Conservation (phyloP, 2,329 filamentous ascomycete genomes). For the Elsinoe ampelina region DNA sequence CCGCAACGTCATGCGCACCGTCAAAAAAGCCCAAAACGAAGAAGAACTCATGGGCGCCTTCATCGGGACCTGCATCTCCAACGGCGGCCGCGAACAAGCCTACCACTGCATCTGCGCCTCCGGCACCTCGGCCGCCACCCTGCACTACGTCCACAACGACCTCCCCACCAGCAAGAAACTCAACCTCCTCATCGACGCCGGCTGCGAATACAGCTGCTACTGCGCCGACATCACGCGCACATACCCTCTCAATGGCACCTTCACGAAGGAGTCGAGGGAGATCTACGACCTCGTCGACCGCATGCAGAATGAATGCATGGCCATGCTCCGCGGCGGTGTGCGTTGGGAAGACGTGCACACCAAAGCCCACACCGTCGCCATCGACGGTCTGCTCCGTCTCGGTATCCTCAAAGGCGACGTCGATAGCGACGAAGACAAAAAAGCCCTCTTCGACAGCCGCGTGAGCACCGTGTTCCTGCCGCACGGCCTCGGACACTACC, state of each 20-base stretch:
- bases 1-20: constrained; percentile 55
- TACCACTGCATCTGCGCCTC: constrained; percentile 80
- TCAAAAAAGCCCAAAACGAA: constrained; percentile 62
- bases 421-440: constrained; percentile 35
- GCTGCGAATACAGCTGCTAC: constrained; percentile 46
- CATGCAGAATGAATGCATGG: constrained; percentile 77
- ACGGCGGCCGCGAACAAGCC: constrained; percentile 71
- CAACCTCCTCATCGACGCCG: constrained; percentile 76
- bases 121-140: constrained; percentile 69
- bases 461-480: constrained; percentile 43
- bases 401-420: constrained; percentile 60
- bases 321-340: constrained; percentile 61
- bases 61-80: constrained; percentile 62
- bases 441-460: constrained; percentile 36
- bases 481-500: constrained; percentile 42
- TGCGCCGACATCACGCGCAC: constrained; percentile 65
- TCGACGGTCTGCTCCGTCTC: constrained; percentile 65
- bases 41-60: constrained; percentile 75
- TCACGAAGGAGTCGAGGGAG: constrained; percentile 58
- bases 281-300: constrained; percentile 58
- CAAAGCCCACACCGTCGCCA: constrained; percentile 70
- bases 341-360: constrained; percentile 75
- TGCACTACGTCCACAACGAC: constrained; percentile 81
- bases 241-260: constrained; percentile 69
- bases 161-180: constrained; percentile 60